Conservation (phyloP, 371 early-diverging fungal species). For the Mortierella sp. region DNA sequence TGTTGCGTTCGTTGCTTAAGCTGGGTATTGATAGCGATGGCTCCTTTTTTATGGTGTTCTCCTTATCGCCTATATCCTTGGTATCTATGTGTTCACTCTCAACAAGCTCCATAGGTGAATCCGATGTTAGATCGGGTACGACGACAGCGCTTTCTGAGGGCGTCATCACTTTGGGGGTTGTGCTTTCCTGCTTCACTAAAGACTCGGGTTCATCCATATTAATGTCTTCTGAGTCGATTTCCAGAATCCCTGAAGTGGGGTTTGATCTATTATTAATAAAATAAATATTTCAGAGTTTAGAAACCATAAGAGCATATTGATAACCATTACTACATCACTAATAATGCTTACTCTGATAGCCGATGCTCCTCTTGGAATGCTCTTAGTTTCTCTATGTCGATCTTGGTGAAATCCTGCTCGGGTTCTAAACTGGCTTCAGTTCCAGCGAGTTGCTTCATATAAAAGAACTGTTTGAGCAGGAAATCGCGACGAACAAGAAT, state of each 20-base stretch:
- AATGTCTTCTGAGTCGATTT: conserved; percentile 25
- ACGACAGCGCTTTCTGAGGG: conserved; percentile 52
- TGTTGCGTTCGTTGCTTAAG: conserved; percentile 3
- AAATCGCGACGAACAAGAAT: conserved; percentile 49
- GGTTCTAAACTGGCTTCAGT: conserved; percentile 52
- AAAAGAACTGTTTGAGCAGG: conserved; percentile 53
- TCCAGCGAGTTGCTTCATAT: conserved; percentile 56
- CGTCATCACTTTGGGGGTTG: conserved; percentile 50
- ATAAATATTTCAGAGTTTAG: not conserved
- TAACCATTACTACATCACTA: not conserved
- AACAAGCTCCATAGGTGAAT: conserved; percentile 36
- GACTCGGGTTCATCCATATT: conserved; percentile 31
- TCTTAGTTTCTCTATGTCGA: conserved; percentile 44
- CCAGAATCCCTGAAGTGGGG: conserved; percentile 31
- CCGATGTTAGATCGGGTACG: conserved; percentile 50
- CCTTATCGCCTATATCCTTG: conserved; percentile 25
- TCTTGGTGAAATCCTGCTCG: conserved; percentile 47
- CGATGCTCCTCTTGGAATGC: conserved; percentile 53
- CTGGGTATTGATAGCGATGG: conserved; percentile 41
- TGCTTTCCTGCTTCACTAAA: conserved; percentile 41
- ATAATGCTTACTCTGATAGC: conserved; percentile 43
- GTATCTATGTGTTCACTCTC: conserved; percentile 17
- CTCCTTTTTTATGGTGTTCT: conserved; percentile 44
- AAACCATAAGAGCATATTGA: not conserved
- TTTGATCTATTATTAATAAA: conserved; percentile 18